Base-by-base conservation (phyloP, 441 rosid species). In the Adansonia rubrostipa region DNA sequence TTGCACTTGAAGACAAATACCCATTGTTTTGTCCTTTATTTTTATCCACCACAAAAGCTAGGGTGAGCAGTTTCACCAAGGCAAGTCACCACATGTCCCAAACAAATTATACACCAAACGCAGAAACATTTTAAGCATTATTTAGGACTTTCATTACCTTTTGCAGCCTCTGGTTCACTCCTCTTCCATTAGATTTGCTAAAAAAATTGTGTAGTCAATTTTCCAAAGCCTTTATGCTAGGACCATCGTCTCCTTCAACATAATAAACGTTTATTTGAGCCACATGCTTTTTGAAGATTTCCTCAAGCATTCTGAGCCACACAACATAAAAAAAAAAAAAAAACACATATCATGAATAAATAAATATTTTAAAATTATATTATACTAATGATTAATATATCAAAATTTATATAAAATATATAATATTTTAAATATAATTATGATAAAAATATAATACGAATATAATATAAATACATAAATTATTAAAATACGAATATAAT, bases 41-140 rank as follows among this genome's bases (percentile, higher is more conserved):
- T 19, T 47, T 51, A 20, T 19, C 74, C 20, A n/a, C 83, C 83
- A 57, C 77, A 19, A 24, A 53, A 60, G 40, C 58, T 45, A 69
- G 19, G 7, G 19, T 58, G 3, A 1, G 5, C 71, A 56, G n/a
- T 8, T 73, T 60, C 73, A 65, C 48, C 73, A 33, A 45, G 51
- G 69, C 79, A 69, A 51, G 47, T 48, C 67, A 11, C 66, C n/a
- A 5, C 15, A 28, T 47, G 48, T 58, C 70, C n/a, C 56, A 9
- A 4, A 54, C 6, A 13, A 64, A 42, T n/a, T 3, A 19, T 9
- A 22, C 14, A 9, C 75, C 75, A 17, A 40, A 51, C 60, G 8
- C 73, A 56, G 4, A 14, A 57, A 65, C 7, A 6, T 36, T 24
- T 56, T 7, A 0, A 24, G 67, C 74, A 58, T 51, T 45, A 70